phyloP scores from a whole-genome alignment of 371 early-diverging fungal species.

The Paraphysoderma sedebokerense region DNA sequence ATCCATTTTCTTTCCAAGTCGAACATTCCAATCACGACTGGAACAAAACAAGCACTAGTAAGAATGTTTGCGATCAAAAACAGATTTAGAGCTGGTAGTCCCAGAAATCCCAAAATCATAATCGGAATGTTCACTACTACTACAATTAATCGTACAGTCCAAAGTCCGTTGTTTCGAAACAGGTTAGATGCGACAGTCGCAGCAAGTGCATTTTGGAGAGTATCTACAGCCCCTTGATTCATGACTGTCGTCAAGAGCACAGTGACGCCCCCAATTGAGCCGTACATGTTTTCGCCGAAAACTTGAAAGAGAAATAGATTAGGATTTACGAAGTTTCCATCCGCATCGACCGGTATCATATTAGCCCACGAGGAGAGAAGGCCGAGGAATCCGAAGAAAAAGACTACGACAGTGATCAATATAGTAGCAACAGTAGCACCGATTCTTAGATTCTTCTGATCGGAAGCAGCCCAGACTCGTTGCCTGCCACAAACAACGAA shows the following conservation, averaged over 20 bases:
- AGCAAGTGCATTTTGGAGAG: conserved; percentile 32
- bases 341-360: conserved; percentile 9
- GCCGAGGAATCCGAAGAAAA: conserved; percentile 34
- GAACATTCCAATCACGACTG: conserved; percentile 28
- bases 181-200: conserved; percentile 26
- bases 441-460: conserved; percentile 17
- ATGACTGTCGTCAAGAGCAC: conserved; percentile 26
- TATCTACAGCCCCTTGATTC: conserved; percentile 35
- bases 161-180: conserved; percentile 19
- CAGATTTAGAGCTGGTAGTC: conserved; percentile 20
- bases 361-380: conserved; percentile 33
- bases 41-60: conserved; percentile 23
- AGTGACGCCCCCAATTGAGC: conserved; percentile 17
- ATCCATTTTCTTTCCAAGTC: conserved; percentile 9
- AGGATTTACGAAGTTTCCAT: conserved; percentile 13
- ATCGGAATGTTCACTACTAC: conserved; percentile 32
- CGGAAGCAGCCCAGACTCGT: conserved; percentile 38
- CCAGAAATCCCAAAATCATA: conserved; percentile 19
- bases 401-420: conserved; percentile 20
- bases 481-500: no score
- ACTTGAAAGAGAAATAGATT: conserved; percentile 24
- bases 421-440: conserved; percentile 22
- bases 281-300: conserved; percentile 13
- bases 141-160: conserved; percentile 22
- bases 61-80: conserved; percentile 34